Evolutionary conservation across 495 filamentous ascomycete species (phyloP).

Genomic region (Eremomyces bilateralis): DNA sequence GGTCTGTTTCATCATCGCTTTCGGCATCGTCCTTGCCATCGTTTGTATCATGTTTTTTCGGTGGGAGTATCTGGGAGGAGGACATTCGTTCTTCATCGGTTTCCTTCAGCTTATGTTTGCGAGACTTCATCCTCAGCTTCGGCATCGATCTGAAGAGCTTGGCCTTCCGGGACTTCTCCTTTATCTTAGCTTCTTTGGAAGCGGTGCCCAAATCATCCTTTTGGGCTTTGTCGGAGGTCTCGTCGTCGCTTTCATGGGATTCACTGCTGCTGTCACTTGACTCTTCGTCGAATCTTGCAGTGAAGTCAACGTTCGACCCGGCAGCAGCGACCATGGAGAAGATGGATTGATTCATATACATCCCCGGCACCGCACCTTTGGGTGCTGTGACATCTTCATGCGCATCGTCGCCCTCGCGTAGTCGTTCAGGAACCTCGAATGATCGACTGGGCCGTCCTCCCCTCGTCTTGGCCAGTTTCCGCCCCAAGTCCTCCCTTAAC

Average conservation of each 20-base stretch:
- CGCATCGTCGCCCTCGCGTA: slow-evolving; percentile 50
- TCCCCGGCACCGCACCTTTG: slow-evolving; percentile 20
- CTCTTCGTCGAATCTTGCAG: slow-evolving; percentile 45
- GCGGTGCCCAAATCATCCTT: neutral
- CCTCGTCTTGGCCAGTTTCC: slow-evolving; percentile 38
- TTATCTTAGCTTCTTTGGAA: slow-evolving; percentile 2
- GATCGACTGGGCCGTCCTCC: slow-evolving; percentile 27
- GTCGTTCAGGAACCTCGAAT: slow-evolving; percentile 55
- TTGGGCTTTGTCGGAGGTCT: slow-evolving; percentile 10
- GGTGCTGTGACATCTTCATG: slow-evolving; percentile 55
- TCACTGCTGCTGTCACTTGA: slow-evolving; percentile 32
- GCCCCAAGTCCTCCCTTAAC: slow-evolving; percentile 16
- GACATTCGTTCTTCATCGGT: slow-evolving; percentile 12
- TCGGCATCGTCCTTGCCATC: slow-evolving; percentile 14
- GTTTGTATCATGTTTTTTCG: slow-evolving; percentile 8
- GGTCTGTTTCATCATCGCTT: no score
- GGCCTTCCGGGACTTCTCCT: slow-evolving; percentile 22
- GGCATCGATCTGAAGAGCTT: slow-evolving; percentile 36
- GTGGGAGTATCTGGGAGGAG: slow-evolving; percentile 18
- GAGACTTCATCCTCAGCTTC: slow-evolving; percentile 24
- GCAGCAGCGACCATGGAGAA: slow-evolving; percentile 90
- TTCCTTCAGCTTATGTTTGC: slow-evolving; percentile 13
- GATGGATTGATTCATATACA: slow-evolving; percentile 81
- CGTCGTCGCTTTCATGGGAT: slow-evolving; percentile 23
- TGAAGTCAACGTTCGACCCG: slow-evolving; percentile 58